Conservation (phyloP, 768 basidiomycete genomes). For the Lactarius tabidus region DNA sequence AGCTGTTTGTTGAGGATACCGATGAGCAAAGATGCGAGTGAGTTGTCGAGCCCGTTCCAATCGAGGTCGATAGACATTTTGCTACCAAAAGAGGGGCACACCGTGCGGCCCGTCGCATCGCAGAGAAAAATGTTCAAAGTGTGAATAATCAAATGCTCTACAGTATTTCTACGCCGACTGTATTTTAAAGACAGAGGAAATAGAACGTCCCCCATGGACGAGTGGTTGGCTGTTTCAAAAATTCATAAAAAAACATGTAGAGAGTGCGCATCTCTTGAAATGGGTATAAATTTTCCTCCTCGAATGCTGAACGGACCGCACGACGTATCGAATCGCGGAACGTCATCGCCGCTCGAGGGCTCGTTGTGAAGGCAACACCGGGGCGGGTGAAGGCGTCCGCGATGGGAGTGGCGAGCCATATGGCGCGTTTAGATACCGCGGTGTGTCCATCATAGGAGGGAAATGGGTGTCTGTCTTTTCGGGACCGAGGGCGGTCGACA, state of each 20-base stretch:
- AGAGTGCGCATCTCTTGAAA: slow-evolving; percentile 17
- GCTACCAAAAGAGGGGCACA: neutral
- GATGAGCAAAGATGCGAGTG: slow-evolving; percentile 65
- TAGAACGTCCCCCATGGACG: neutral
- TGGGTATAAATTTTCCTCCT: slow-evolving; percentile 21
- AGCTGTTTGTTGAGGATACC: slow-evolving; percentile 79
- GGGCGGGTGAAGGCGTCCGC: slow-evolving; percentile 43
- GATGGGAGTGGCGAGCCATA: slow-evolving; percentile 50
- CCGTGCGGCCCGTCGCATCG: neutral
- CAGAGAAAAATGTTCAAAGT: neutral
- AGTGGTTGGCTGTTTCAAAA: slow-evolving; percentile 5
- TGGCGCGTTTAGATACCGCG: slow-evolving; percentile 46
- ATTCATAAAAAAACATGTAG: slow-evolving; percentile 5
- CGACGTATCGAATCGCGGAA: neutral
- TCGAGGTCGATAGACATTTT: slow-evolving; percentile 93
- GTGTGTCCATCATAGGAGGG: slow-evolving; percentile 39
- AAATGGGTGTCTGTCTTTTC: slow-evolving; percentile 35
- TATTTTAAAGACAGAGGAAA: slow-evolving; percentile 9
- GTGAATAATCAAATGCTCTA: slow-evolving; percentile 21
- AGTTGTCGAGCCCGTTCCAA: slow-evolving; percentile 78
- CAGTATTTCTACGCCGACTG: slow-evolving; percentile 22
- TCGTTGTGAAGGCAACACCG: slow-evolving; percentile 25
- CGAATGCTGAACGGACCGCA: neutral
- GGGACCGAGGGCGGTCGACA: slow-evolving; percentile 36
- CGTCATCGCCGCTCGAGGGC: slow-evolving; percentile 17